These are phyloP conservation scores for Neltuma alba DNA, from an alignment of 306 rosid species.

Conservation along the genomic window DNA sequence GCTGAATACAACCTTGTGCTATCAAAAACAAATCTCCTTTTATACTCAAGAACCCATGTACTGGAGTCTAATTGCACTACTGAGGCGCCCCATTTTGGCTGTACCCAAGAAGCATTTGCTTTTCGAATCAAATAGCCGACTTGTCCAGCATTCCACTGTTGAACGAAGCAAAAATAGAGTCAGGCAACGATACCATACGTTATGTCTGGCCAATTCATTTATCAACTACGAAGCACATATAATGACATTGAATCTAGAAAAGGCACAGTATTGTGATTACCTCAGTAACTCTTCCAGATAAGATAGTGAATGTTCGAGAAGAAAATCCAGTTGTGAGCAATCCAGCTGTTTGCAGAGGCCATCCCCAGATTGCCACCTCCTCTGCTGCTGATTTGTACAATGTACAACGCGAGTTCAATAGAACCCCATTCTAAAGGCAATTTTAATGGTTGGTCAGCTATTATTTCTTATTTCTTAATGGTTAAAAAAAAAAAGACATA, in stretches of 20 bases:
- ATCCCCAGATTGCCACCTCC: conserved; percentile 84
- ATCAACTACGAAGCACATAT: neutral
- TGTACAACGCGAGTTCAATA: conserved; percentile 70
- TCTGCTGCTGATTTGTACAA: conserved; percentile 74
- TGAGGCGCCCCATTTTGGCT: conserved; percentile 70
- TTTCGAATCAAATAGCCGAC: conserved; percentile 54
- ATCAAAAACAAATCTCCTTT: conserved; percentile 51
- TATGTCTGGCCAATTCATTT: neutral
- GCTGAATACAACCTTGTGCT: conserved; percentile 49
- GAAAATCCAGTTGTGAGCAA: conserved; percentile 70
- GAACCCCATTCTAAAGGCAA: conserved; percentile 65
- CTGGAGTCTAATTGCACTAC: conserved; percentile 76
- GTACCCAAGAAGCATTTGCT: conserved; percentile 76
- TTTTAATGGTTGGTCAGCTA: neutral
- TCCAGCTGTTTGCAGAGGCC: conserved; percentile 98
- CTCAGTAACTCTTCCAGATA: conserved; percentile 86
- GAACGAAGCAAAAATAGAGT: conserved; percentile 24
- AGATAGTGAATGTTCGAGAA: conserved; percentile 55
- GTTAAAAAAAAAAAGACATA: neutral
- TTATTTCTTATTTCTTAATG: neutral
- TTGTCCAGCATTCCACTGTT: conserved; percentile 80
- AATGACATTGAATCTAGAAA: neutral
- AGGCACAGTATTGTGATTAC: conserved; percentile 35
- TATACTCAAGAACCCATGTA: conserved; percentile 90
- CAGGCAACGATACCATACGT: conserved; percentile 19